These are phyloP conservation scores for Chlorella ohadii DNA, from an alignment of 139 green algal genomes.

Conservation along the genomic window DNA sequence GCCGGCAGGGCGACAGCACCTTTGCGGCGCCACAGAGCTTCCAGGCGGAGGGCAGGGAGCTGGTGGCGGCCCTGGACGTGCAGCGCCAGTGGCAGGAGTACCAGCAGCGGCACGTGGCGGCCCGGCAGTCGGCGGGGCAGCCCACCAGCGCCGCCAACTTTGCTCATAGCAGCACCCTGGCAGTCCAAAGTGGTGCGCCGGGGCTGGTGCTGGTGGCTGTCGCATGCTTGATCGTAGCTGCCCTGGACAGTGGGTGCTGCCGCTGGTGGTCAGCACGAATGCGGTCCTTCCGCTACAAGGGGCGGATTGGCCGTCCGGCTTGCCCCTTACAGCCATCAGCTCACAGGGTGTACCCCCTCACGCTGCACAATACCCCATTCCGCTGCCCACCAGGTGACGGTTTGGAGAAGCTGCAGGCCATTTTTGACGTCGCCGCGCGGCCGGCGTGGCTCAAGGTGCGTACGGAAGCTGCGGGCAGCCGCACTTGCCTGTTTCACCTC, in stretches of 20 bases:
- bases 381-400: conserved; percentile 30
- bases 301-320: background rate
- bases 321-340: background rate
- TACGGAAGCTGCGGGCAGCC: background rate
- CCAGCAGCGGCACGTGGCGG: conserved; percentile 16
- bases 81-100: conserved; percentile 33
- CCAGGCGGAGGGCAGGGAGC: background rate
- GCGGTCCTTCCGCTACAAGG: background rate
- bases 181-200: conserved; percentile 14
- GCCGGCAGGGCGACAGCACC: background rate
- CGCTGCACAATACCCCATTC: too few species aligned
- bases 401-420: conserved; percentile 19
- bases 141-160: conserved; percentile 19
- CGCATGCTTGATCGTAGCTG: too few species aligned
- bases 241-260: background rate
- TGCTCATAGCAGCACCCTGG: conserved; percentile 31
- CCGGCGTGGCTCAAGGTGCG: conserved; percentile 28
- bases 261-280: background rate
- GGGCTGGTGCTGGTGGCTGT: background rate
- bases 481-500: background rate
- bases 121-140: background rate
- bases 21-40: conserved; percentile 10
- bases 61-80: conserved; percentile 4
- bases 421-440: conserved; percentile 16
- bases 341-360: too few species aligned